Evolutionary conservation across 192 early-diverging fungal genomes (phyloP).

Genomic region (Coemansia interrupta): DNA sequence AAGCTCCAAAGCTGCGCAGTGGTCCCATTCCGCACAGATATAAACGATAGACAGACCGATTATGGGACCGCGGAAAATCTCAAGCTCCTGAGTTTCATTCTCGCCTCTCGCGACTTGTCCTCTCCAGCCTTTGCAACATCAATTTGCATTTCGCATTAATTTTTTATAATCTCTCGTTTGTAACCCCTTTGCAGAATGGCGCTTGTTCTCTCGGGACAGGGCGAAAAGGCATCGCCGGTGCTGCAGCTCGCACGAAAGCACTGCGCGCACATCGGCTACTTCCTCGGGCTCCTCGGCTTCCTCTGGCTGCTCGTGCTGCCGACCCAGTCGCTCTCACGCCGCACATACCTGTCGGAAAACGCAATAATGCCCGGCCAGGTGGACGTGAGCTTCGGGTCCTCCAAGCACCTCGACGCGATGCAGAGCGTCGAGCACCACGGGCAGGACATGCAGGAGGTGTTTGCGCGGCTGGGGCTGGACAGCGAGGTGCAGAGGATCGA

Average conservation of each 20-base stretch:
- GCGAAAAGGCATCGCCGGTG: slow-evolving; percentile 43
- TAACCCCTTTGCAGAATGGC: slow-evolving; percentile 20
- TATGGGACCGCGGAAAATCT: too few relatives aligned
- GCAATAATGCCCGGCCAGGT: slow-evolving; percentile 72
- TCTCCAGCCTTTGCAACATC: background rate
- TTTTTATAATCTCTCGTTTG: background rate
- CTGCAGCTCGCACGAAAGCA: slow-evolving; percentile 31
- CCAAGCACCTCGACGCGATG: slow-evolving; percentile 28
- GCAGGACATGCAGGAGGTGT: slow-evolving; percentile 10
- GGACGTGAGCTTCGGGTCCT: slow-evolving; percentile 28
- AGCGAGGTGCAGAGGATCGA: slow-evolving; percentile 38
- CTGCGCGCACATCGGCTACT: slow-evolving; percentile 51
- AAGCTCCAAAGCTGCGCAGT: too few relatives aligned
- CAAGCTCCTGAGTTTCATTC: background rate
- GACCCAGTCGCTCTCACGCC: slow-evolving; percentile 58
- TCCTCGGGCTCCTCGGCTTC: slow-evolving; percentile 58
- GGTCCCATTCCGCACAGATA: background rate
- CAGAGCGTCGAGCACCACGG: slow-evolving; percentile 9
- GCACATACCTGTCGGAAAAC: slow-evolving; percentile 74
- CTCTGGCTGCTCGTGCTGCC: slow-evolving; percentile 66
- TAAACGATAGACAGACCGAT: background rate
- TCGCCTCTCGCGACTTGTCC: background rate
- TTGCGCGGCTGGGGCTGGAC: slow-evolving; percentile 34
- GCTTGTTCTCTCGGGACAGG: slow-evolving; percentile 48
- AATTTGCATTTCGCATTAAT: background rate